Percentiles rank a stretch among this genome's conserved stretches.
Evolutionary conservation across 208 protist genomes (phyloP).

Genomic region (Crithidia brevicula): DNA sequence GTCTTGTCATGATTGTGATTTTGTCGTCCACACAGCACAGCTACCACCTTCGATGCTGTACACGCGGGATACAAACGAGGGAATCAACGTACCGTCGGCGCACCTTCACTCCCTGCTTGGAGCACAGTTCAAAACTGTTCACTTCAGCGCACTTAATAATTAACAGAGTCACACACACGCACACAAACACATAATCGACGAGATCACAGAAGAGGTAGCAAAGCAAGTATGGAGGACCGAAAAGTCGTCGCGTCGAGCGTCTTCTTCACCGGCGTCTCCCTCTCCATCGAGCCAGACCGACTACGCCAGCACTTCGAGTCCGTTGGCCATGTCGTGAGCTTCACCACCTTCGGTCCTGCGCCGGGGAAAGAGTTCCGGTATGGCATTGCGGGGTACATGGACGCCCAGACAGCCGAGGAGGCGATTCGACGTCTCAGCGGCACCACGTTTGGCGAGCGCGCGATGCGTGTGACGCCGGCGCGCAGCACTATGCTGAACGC

Average conservation of each 20-base stretch:
- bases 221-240: constrained; percentile 21
- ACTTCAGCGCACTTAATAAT: too few relatives aligned
- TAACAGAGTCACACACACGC: too few relatives aligned
- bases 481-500: constrained; percentile 28
- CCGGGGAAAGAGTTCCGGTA: constrained; percentile 78
- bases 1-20: too few relatives aligned
- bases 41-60: too few relatives aligned
- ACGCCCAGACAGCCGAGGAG: constrained; percentile 73
- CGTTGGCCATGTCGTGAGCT: constrained; percentile 81
- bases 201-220: too few relatives aligned
- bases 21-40: too few relatives aligned
- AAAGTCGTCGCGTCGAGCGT: constrained; percentile 43
- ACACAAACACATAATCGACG: too few relatives aligned
- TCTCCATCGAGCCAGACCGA: constrained; percentile 53
- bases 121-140: too few relatives aligned
- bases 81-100: too few relatives aligned
- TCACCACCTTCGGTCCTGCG: constrained; percentile 59
- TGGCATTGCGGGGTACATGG: constrained; percentile 84
- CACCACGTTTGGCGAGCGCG: constrained; percentile 66
- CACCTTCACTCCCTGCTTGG: too few relatives aligned
- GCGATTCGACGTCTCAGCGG: constrained; percentile 79
- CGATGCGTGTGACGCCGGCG: constrained; percentile 68
- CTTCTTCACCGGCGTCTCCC: constrained; percentile 86
- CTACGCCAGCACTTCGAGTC: constrained; percentile 88
- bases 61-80: too few relatives aligned